Conservation (phyloP, 2,329 filamentous ascomycete species). For the Aureobasidium melanogenum region DNA sequence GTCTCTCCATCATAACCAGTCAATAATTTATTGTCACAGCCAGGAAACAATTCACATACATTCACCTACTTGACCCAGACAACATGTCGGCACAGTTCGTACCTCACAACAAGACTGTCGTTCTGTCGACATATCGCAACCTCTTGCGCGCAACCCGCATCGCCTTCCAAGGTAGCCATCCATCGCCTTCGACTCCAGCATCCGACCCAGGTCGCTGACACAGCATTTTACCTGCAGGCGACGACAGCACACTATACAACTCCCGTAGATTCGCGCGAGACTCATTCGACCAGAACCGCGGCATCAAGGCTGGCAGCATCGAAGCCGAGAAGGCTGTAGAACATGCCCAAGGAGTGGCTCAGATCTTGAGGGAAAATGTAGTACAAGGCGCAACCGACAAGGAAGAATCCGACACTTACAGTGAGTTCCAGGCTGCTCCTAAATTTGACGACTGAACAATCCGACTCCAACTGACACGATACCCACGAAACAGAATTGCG, state of each 20-base stretch:
- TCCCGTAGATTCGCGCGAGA: slow-evolving; percentile 64
- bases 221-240: slow-evolving; percentile 45
- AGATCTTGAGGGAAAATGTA: slow-evolving; percentile 71
- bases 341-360: slow-evolving; percentile 75
- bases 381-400: slow-evolving; percentile 58
- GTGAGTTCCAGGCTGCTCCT: slow-evolving; percentile 10
- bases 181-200: slow-evolving; percentile 2
- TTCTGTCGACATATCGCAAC: slow-evolving; percentile 68
- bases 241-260: slow-evolving; percentile 57
- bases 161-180: slow-evolving; percentile 65
- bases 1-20: not conserved
- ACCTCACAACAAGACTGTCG: slow-evolving; percentile 40
- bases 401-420: slow-evolving; percentile 10
- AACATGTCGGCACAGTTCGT: not conserved
- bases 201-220: not conserved
- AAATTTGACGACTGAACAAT: not conserved
- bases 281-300: slow-evolving; percentile 61
- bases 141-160: slow-evolving; percentile 72
- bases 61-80: not conserved
- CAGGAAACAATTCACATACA: not conserved
- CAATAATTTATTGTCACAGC: not conserved
- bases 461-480: slow-evolving; percentile 23
- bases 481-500: slow-evolving; percentile 53
- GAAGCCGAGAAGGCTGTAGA: slow-evolving; percentile 57
- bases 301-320: slow-evolving; percentile 48